Evolutionary conservation across 768 basidiomycete species (phyloP).

Genomic region (Xerocomus spinulosus): DNA sequence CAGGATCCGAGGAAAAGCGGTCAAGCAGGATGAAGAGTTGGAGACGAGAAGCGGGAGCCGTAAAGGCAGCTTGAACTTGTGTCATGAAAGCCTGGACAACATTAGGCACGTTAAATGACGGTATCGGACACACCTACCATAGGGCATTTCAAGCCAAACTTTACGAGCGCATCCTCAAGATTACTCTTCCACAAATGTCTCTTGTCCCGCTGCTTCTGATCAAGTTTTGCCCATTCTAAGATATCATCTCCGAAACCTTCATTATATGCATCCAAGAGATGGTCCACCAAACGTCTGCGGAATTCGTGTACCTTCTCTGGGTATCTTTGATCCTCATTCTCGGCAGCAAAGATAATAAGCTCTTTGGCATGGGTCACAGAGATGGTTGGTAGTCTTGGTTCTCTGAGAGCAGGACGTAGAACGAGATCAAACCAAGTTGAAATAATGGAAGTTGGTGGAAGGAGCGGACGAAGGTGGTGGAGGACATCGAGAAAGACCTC

Average conservation of each 20-base stretch:
- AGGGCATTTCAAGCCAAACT: slow-evolving; percentile 57
- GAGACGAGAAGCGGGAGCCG: slow-evolving; percentile 54
- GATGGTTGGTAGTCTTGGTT: slow-evolving; percentile 58
- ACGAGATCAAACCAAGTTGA: slow-evolving; percentile 80
- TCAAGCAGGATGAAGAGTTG: slow-evolving; percentile 69
- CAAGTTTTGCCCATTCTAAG: slow-evolving; percentile 68
- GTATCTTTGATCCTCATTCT: slow-evolving; percentile 39
- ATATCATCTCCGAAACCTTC: slow-evolving; percentile 70
- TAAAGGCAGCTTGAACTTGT: slow-evolving; percentile 62
- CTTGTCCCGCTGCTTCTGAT: slow-evolving; percentile 55
- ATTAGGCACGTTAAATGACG: slow-evolving; percentile 3
- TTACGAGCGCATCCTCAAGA: slow-evolving; percentile 69
- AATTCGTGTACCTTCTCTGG: slow-evolving; percentile 59
- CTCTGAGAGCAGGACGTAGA: slow-evolving; percentile 71
- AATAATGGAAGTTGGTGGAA: slow-evolving; percentile 63
- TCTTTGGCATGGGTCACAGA: slow-evolving; percentile 67
- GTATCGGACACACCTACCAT: slow-evolving; percentile 44
- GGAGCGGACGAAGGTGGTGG: slow-evolving; percentile 54
- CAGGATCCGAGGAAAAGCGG: slow-evolving; percentile 50
- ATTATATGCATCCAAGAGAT: slow-evolving; percentile 72
- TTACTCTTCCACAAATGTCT: slow-evolving; percentile 71
- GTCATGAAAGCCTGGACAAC: slow-evolving; percentile 59
- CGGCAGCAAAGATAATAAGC: slow-evolving; percentile 59
- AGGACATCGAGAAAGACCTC: slow-evolving; percentile 67
- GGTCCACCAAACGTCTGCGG: slow-evolving; percentile 62